Base-by-base conservation (phyloP, 331 rosid species). In the Telfairia occidentalis region DNA sequence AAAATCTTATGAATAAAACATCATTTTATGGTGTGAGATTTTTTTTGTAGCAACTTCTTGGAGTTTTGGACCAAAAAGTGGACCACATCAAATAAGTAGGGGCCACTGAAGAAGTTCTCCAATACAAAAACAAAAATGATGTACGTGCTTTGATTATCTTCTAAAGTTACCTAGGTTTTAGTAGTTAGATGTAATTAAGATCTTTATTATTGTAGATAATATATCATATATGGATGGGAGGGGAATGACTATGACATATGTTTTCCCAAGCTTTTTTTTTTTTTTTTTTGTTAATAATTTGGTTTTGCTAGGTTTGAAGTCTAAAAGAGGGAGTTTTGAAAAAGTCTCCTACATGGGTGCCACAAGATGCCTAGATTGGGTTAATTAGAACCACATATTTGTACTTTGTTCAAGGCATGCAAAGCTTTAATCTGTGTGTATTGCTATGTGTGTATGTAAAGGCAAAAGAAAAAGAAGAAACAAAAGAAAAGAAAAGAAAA, bases 261-360 rank as follows among this genome's bases (percentile, higher is more conserved):
- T 4, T 65, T 21, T 10, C 19, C n/a, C n/a, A n/a, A n/a, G n/a
- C n/a, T n/a, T n/a, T n/a, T n/a, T n/a, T 11, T 48, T 48, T 16
- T 48, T 48, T 16, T 48, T 0, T 48, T 48, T 12, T 48, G 10
- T 48, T 0, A 16, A 32, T 32, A 32, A n/a, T n/a, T n/a, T n/a
- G n/a, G n/a, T n/a, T n/a, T n/a, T n/a, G n/a, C n/a, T n/a, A n/a
- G 58, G 58, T 70, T 45, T 70, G 75, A 70, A 70, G 6, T 45
- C 57, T 7, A 45, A 70, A 70, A 46, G 75, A 28, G 75, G 75
- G 75, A 70, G 58, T 70, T 70, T 42, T 43, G 53, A 23, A 42
- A 37, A 43, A 23, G 37, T 42, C 5, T 12, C 38, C 24, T 5
- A 69, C 15, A 43, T 40, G 38, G n/a, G 74, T 54, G 23, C 74